Conservation (phyloP, 2,329 filamentous ascomycete genomes). For the Stagonosporopsis tanaceti region DNA sequence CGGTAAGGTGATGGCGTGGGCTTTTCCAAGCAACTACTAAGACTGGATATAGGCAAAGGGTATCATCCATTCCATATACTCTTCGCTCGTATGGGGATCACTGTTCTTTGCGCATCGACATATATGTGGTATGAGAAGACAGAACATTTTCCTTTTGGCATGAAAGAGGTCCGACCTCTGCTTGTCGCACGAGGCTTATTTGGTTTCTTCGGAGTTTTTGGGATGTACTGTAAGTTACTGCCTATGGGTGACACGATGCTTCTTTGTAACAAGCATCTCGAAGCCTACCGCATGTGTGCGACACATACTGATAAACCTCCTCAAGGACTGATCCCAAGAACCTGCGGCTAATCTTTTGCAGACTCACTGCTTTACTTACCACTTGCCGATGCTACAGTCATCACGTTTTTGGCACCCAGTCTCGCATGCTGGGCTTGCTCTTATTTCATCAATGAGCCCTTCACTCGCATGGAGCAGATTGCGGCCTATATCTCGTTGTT, state of each 20-base stretch:
- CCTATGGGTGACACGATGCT: not conserved
- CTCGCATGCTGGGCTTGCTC: constrained; percentile 83
- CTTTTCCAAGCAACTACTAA: not conserved
- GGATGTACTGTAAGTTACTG: constrained; percentile 68
- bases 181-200: constrained; percentile 72
- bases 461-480: constrained; percentile 78
- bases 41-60: constrained; percentile 56
- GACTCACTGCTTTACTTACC: constrained; percentile 79
- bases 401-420: constrained; percentile 84
- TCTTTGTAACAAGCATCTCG: not conserved
- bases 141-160: constrained; percentile 75
- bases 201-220: constrained; percentile 80
- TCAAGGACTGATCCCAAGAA: not conserved
- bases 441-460: constrained; percentile 76
- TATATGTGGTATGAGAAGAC: constrained; percentile 79
- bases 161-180: constrained; percentile 70
- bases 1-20: constrained; percentile 41
- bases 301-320: not conserved
- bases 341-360: constrained; percentile 31
- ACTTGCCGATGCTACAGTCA: constrained; percentile 85
- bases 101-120: constrained; percentile 67
- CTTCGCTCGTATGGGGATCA: constrained; percentile 80
- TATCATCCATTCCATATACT: constrained; percentile 83
- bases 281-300: not conserved
- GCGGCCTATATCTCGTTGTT: constrained; percentile 77